Evolutionary conservation across 345 rosid genomes (phyloP).

Genomic region (Murraya paniculata): DNA sequence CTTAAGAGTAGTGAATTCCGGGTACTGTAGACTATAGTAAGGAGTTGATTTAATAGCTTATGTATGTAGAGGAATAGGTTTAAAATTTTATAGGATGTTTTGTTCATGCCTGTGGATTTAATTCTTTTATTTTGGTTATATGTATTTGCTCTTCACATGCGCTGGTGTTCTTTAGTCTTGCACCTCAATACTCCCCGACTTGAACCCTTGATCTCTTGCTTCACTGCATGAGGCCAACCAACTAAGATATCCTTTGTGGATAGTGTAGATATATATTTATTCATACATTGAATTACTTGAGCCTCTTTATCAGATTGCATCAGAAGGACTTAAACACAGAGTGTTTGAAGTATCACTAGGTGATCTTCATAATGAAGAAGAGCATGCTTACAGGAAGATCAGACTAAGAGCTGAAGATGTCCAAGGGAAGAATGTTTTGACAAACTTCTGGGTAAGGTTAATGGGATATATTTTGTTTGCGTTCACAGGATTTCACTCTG

Average conservation of each 20-base stretch:
- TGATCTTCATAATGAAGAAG: constrained; percentile 87
- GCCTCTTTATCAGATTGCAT: constrained; percentile 64
- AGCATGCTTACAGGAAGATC: constrained; percentile 82
- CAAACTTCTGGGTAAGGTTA: constrained; percentile 86
- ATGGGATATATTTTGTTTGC: neutral
- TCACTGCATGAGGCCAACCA: neutral
- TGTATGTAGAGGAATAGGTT: neutral
- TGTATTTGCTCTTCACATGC: neutral
- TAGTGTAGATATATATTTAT: neutral
- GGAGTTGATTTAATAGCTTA: neutral
- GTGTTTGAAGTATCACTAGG: constrained; percentile 88
- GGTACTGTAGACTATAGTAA: neutral
- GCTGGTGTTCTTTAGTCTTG: neutral
- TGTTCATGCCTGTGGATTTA: neutral
- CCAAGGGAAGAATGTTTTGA: constrained; percentile 80
- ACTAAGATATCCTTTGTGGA: neutral
- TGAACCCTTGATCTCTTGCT: neutral
- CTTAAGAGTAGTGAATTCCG: neutral
- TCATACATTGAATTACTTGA: neutral
- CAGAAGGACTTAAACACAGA: constrained; percentile 92
- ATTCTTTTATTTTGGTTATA: neutral
- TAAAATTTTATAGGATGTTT: neutral
- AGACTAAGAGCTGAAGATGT: constrained; percentile 95
- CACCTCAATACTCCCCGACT: neutral
- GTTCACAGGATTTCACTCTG: neutral